Evolutionary conservation across 441 rosid species (phyloP).

Genomic region (Populus hybrid): DNA sequence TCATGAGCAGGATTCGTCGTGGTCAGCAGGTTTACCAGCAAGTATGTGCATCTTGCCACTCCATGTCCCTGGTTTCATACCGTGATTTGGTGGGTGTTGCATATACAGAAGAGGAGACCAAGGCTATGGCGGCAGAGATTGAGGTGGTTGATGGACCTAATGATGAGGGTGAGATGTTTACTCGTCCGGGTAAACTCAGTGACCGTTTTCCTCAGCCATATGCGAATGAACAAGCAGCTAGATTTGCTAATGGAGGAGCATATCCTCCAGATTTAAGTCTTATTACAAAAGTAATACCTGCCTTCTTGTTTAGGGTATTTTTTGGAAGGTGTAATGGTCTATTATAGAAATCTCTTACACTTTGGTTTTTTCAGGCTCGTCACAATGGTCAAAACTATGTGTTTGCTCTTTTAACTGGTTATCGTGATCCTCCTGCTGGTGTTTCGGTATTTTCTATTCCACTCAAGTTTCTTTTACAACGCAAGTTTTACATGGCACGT

Average conservation of each 20-base stretch:
- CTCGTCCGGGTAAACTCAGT: constrained; percentile 98
- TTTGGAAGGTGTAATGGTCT: constrained; percentile 13
- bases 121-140: constrained; percentile 99
- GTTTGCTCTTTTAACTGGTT: constrained; percentile 94
- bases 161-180: constrained; percentile 99
- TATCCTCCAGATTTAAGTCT: constrained; percentile 99
- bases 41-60: constrained; percentile 99
- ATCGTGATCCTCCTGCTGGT: constrained; percentile 99
- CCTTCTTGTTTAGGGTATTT: background rate
- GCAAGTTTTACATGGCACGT: background rate
- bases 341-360: constrained; percentile 4
- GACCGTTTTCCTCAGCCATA: constrained; percentile 97
- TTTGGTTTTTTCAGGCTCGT: constrained; percentile 70
- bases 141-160: constrained; percentile 99
- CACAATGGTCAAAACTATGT: constrained; percentile 99
- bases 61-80: constrained; percentile 93
- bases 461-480: background rate
- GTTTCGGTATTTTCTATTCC: constrained; percentile 54
- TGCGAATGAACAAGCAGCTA: constrained; percentile 89
- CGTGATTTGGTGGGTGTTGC: constrained; percentile 99
- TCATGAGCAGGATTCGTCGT: constrained; percentile 83
- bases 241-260: constrained; percentile 99
- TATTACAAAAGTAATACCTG: constrained; percentile 72
- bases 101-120: constrained; percentile 95
- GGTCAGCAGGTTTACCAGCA: constrained; percentile 99